Evolutionary conservation across 257 asterid genomes (phyloP).

Genomic region (Solanum virginianum): DNA sequence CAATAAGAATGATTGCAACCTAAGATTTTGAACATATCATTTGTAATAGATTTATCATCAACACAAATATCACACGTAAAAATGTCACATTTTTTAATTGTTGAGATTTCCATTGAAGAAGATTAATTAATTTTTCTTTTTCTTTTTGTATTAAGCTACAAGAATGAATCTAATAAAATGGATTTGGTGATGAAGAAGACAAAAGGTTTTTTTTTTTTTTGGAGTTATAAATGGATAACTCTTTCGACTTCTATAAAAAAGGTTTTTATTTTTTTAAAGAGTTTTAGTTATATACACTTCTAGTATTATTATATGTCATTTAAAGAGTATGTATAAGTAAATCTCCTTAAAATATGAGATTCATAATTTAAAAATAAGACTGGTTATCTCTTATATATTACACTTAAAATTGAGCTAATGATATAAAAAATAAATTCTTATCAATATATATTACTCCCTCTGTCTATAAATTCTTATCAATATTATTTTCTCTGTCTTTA

Average conservation of each 20-base stretch:
- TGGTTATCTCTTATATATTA: neutral
- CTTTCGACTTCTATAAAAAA: neutral
- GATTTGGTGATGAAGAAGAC: neutral
- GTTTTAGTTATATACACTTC: neutral
- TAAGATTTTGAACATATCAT: conserved; percentile 9
- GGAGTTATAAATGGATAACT: neutral
- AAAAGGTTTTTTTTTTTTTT: too few species aligned
- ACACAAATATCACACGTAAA: conserved; percentile 49
- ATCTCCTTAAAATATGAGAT: neutral
- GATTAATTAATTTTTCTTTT: neutral
- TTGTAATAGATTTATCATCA: conserved; percentile 18
- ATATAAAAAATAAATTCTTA: neutral
- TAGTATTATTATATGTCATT: neutral
- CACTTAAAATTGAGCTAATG: neutral
- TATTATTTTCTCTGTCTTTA: too few species aligned
- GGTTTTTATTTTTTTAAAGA: too few species aligned
- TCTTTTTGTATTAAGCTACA: neutral
- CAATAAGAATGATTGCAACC: conserved; percentile 45
- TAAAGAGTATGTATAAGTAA: neutral
- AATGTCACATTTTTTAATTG: neutral
- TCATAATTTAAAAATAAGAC: neutral
- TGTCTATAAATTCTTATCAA: neutral
- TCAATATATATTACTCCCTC: neutral
- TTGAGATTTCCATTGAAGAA: neutral
- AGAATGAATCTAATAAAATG: neutral